Conservation (phyloP, 352 stramenopile genomes). For the Peronospora destructor region DNA sequence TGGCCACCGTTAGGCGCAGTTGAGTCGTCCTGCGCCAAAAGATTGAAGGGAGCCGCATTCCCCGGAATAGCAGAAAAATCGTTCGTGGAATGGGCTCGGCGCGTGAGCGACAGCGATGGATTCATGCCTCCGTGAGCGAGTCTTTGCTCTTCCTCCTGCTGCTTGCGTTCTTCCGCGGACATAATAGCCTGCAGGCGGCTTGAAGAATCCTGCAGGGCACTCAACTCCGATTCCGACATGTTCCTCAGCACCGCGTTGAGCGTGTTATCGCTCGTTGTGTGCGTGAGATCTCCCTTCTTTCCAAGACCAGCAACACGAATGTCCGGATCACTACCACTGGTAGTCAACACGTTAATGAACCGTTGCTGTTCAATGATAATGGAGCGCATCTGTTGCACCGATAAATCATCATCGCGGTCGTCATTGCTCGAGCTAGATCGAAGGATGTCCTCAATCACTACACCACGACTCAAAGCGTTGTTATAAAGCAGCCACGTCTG, state of each 20-base stretch:
- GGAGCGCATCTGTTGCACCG: constrained; percentile 63
- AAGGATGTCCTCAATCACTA: constrained; percentile 96
- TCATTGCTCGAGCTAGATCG: constrained; percentile 60
- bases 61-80: constrained; percentile 41
- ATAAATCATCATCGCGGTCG: constrained; percentile 64
- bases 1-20: constrained; percentile 3
- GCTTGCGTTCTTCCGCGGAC: constrained; percentile 39
- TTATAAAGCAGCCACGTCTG: constrained; percentile 97
- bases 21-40: constrained; percentile 7
- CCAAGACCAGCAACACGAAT: constrained; percentile 20
- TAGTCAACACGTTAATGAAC: constrained; percentile 59
- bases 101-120: constrained; percentile 42
- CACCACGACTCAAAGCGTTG: constrained; percentile 92
- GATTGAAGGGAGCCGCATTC: constrained; percentile 18
- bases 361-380: constrained; percentile 78
- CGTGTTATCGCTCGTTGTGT: constrained; percentile 65
- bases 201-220: constrained; percentile 53
- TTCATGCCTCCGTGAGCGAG: constrained; percentile 24
- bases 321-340: constrained; percentile 51
- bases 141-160: constrained; percentile 27
- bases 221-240: constrained; percentile 64
- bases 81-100: constrained; percentile 54
- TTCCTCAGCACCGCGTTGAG: constrained; percentile 53
- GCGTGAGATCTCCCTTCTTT: constrained; percentile 47
- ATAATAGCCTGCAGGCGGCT: constrained; percentile 59